These are phyloP conservation scores for Raffaelea deltoideospora DNA, from an alignment of 2,329 filamentous ascomycete species.

Conservation along the genomic window DNA sequence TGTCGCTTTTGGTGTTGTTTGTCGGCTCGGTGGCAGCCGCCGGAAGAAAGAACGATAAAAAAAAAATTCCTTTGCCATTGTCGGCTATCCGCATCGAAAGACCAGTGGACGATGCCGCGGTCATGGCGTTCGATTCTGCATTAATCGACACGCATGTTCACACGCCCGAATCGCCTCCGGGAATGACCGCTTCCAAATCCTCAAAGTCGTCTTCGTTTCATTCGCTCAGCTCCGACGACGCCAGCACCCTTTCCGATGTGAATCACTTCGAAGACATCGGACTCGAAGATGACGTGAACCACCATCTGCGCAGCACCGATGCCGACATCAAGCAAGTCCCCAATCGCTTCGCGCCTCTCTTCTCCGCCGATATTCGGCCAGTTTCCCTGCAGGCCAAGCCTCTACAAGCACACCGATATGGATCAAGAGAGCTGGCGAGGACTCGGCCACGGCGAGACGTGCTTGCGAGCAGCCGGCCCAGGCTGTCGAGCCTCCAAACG, in stretches of 20 bases:
- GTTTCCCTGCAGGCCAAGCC: slow-evolving; percentile 14
- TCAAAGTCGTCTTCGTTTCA: slow-evolving; percentile 83
- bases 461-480: slow-evolving; percentile 21
- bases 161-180: slow-evolving; percentile 54
- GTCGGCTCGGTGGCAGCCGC: background rate
- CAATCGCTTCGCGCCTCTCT: slow-evolving; percentile 35
- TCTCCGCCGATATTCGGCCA: slow-evolving; percentile 25
- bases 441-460: slow-evolving; percentile 19
- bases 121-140: too few relatives aligned
- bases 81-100: too few relatives aligned
- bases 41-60: too few relatives aligned
- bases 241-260: slow-evolving; percentile 53
- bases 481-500: slow-evolving; percentile 28
- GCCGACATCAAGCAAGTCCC: slow-evolving; percentile 21
- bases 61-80: too few relatives aligned
- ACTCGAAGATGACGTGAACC: slow-evolving; percentile 45
- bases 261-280: slow-evolving; percentile 90
- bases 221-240: slow-evolving; percentile 63
- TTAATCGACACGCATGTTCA: slow-evolving; percentile 1
- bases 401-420: slow-evolving; percentile 11
- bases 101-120: too few relatives aligned
- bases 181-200: slow-evolving; percentile 70
- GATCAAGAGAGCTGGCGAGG: slow-evolving; percentile 16
- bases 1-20: background rate
- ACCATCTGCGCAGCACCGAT: slow-evolving; percentile 18